Evolutionary conservation across 805 yeast genomes (phyloP).

Genomic region (Wickerhamiella dianesei): DNA sequence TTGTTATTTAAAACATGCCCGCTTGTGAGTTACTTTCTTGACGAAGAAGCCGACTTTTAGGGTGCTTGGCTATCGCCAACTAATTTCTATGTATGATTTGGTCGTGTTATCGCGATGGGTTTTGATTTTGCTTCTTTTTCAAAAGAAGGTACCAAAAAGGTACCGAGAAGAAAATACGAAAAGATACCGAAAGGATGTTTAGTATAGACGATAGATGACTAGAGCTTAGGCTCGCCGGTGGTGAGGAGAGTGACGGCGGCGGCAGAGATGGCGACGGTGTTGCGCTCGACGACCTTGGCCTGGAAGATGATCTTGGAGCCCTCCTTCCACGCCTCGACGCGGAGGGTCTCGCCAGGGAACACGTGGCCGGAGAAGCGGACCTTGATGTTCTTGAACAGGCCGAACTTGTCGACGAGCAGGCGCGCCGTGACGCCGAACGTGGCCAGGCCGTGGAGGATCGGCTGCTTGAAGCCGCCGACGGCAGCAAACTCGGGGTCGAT

Average conservation of each 20-base stretch:
- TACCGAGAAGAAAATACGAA: no score
- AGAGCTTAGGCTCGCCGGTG: constrained; percentile 18
- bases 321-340: constrained; percentile 72
- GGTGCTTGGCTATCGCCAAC: no score
- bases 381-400: constrained; percentile 71
- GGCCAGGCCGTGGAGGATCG: constrained; percentile 88
- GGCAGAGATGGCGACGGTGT: constrained; percentile 63
- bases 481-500: constrained; percentile 85
- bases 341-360: constrained; percentile 85
- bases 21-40: no score
- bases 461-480: constrained; percentile 70
- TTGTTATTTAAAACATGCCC: no score
- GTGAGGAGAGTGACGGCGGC: constrained; percentile 61
- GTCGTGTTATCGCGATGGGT: no score
- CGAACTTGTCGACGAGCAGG: constrained; percentile 63
- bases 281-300: constrained; percentile 66
- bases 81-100: no score
- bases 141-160: no score
- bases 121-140: no score
- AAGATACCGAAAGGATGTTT: not conserved
- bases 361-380: constrained; percentile 84
- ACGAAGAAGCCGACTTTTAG: no score
- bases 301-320: constrained; percentile 64
- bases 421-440: constrained; percentile 73
- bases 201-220: not conserved